Percentiles rank a stretch among this genome's conserved stretches.
Evolutionary conservation across 257 asterid genomes (phyloP).

Genomic region (Penstemon davidsonii): DNA sequence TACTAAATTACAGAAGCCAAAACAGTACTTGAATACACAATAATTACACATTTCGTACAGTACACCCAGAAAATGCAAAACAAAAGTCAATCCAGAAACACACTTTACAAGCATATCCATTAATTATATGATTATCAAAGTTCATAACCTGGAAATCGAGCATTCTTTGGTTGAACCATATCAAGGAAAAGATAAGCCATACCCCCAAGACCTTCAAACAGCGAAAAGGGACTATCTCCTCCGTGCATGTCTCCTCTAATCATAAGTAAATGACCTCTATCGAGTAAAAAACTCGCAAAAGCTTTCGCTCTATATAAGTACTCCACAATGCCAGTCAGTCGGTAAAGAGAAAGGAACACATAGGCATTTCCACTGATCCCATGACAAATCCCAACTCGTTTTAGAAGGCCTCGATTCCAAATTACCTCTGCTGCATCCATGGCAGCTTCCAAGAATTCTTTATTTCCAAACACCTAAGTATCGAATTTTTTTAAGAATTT

Average conservation of each 20-base stretch:
- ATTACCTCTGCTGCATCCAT: constrained; percentile 81
- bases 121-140: constrained; percentile 19
- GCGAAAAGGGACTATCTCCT: constrained; percentile 61
- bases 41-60: no score
- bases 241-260: constrained; percentile 62
- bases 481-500: background rate
- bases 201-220: constrained; percentile 77
- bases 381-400: constrained; percentile 74
- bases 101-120: no score
- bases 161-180: constrained; percentile 60
- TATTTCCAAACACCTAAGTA: constrained; percentile 57
- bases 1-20: no score
- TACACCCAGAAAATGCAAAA: no score
- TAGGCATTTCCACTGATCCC: constrained; percentile 82
- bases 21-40: no score
- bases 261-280: constrained; percentile 61
- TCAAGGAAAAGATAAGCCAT: constrained; percentile 76
- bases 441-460: constrained; percentile 62
- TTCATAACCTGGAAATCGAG: constrained; percentile 73
- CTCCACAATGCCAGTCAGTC: constrained; percentile 60
- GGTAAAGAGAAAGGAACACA: constrained; percentile 66
- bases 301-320: constrained; percentile 74
- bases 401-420: constrained; percentile 79
- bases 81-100: no score
- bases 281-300: constrained; percentile 71